Percentiles rank a stretch among this genome's conserved stretches.
phyloP scores from a whole-genome alignment of 768 basidiomycete genomes.

The Trametes coccinea region DNA sequence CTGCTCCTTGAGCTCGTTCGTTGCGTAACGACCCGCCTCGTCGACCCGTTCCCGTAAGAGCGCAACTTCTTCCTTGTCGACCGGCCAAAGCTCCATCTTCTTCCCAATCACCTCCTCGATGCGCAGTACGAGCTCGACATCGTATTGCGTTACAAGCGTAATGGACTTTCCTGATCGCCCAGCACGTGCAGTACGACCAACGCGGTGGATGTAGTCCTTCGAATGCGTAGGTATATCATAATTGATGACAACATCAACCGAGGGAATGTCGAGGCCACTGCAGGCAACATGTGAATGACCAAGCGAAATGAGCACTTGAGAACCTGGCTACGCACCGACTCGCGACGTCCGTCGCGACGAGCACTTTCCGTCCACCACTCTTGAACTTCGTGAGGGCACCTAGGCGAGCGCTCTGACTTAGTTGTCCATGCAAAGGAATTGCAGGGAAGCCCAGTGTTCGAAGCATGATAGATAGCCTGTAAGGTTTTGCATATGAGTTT shows the following conservation, averaged over 20 bases:
- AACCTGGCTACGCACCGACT: conserved; percentile 59
- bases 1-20: conserved; percentile 80
- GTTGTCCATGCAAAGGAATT: conserved; percentile 92
- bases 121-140: conserved; percentile 93
- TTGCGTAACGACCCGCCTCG: conserved; percentile 77
- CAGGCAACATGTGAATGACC: not conserved
- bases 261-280: conserved; percentile 93
- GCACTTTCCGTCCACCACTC: conserved; percentile 83
- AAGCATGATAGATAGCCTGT: conserved; percentile 82
- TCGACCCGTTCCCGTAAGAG: conserved; percentile 86
- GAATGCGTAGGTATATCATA: conserved; percentile 97
- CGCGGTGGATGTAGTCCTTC: conserved; percentile 98
- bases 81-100: conserved; percentile 87
- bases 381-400: conserved; percentile 96
- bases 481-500: not conserved
- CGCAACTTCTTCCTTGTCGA: conserved; percentile 86
- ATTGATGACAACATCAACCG: conserved; percentile 96
- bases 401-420: conserved; percentile 90
- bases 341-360: conserved; percentile 97
- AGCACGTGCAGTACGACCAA: conserved; percentile 95
- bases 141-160: conserved; percentile 98
- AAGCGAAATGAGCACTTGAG: not conserved
- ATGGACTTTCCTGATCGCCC: conserved; percentile 97
- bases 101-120: conserved; percentile 92
- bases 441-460: conserved; percentile 92